A percentile compares a stretch with the other conserved stretches of the same genome.
phyloP scores from a whole-genome alignment of 2,329 filamentous ascomycete species.

The Pseudogymnoascus sp. region DNA sequence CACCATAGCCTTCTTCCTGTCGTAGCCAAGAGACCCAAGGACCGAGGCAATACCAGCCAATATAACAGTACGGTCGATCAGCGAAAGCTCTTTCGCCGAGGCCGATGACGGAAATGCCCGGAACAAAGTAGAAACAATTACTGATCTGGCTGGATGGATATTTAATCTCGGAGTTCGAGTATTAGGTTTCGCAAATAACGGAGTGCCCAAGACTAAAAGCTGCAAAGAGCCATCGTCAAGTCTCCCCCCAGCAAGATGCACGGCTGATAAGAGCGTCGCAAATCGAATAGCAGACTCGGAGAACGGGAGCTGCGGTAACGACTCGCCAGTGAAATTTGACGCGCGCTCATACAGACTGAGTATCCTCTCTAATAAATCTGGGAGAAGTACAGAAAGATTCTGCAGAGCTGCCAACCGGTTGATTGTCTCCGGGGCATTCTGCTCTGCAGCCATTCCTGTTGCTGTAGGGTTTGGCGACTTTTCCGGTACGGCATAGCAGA shows the following conservation, averaged over 20 bases:
- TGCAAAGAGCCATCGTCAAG: slow-evolving; percentile 55
- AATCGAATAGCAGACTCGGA: slow-evolving; percentile 70
- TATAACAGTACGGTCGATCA: slow-evolving; percentile 70
- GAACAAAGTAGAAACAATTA: slow-evolving; percentile 59
- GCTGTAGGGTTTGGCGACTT: slow-evolving; percentile 25
- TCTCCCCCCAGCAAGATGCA: slow-evolving; percentile 59
- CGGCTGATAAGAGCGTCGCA: slow-evolving; percentile 59
- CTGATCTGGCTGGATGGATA: slow-evolving; percentile 50
- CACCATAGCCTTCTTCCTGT: slow-evolving; percentile 86
- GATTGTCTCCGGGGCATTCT: slow-evolving; percentile 26
- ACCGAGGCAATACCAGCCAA: slow-evolving; percentile 82
- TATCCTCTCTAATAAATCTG: slow-evolving; percentile 69
- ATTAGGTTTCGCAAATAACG: slow-evolving; percentile 42
- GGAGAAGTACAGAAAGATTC: slow-evolving; percentile 52
- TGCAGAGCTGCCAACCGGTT: slow-evolving; percentile 36
- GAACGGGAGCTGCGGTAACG: slow-evolving; percentile 61
- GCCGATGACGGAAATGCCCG: slow-evolving; percentile 61
- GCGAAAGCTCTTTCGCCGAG: slow-evolving; percentile 59
- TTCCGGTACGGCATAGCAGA: slow-evolving; percentile 37
- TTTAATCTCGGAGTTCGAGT: slow-evolving; percentile 46
- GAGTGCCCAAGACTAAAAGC: slow-evolving; percentile 57
- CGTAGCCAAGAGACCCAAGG: slow-evolving; percentile 69
- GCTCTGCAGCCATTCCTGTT: slow-evolving; percentile 18
- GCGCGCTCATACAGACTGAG: slow-evolving; percentile 65
- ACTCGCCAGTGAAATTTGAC: slow-evolving; percentile 54